Evolutionary conservation across 805 yeast genomes (phyloP).

Genomic region (Sporopachydermia lactativora): DNA sequence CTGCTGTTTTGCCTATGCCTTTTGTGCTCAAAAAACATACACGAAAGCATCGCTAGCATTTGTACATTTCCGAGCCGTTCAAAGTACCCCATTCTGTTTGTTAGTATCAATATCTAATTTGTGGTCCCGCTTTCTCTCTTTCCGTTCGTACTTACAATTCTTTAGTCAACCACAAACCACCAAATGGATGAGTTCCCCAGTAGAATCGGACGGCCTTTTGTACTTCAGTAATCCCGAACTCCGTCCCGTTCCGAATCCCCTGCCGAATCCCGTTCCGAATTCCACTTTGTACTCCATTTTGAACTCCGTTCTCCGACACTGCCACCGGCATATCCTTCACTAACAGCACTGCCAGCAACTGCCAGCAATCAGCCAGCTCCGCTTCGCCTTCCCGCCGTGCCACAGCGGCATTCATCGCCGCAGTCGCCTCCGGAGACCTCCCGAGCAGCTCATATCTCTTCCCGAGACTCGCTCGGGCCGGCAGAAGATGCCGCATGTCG

Average conservation of each 20-base stretch:
- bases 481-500: conserved; percentile 58
- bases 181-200: conserved; percentile 80
- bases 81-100: conserved; percentile 34
- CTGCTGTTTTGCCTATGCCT: conserved; percentile 15
- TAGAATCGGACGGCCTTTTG: conserved; percentile 20
- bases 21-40: conserved; percentile 42
- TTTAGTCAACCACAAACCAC: conserved; percentile 48
- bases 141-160: conserved; percentile 30
- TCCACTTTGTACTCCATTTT: conserved; percentile 6
- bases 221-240: neutral
- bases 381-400: conserved; percentile 48
- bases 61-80: conserved; percentile 58
- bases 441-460: conserved; percentile 51
- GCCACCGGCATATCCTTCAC: conserved; percentile 25
- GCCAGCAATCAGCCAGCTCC: conserved; percentile 69
- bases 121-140: too few relatives aligned
- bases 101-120: too few relatives aligned
- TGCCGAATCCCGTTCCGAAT: conserved; percentile 1
- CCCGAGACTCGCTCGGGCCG: conserved; percentile 61
- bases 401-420: conserved; percentile 55
- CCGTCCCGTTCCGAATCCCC: neutral
- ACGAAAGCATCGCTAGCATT: conserved; percentile 81
- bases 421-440: conserved; percentile 47
- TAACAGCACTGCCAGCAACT: conserved; percentile 33
- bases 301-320: conserved; percentile 2